Base-by-base conservation (phyloP, 2,329 filamentous ascomycete genomes). In the Aspergillus persii region DNA sequence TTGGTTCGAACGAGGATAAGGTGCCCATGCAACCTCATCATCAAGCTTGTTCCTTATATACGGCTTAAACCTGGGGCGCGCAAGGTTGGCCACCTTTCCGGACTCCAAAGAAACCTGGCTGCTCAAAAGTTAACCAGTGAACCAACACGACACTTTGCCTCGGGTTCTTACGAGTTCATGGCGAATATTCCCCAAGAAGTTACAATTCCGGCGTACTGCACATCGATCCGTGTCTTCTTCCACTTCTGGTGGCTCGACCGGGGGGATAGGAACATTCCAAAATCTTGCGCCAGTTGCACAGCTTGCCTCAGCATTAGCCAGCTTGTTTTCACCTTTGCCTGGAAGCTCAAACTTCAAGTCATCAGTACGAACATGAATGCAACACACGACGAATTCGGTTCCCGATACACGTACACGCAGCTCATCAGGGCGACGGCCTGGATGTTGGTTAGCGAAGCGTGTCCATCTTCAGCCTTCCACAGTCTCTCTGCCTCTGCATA, bases 401-500 rank as follows among this genome's bases (percentile, higher is more conserved):
- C 3, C 8, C 6, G 8, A 12, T 41, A 41, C 12, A 41, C 36
- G n/a, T 41, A 41, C 36, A 41, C 36, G 12, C 36, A 41, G 36
- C 70, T 71, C 69, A 76, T 72, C 27, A 75, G 55, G 18, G 70
- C 64, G 51, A 77, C 62, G 15, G 71, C 74, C 50, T 77, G 75
- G 11, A 76, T 69, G 53, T 72, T 77, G 18, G 71, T 57, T 39
- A 78, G 66, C 3, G 70, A 70, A 15, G 65, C 59, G 9, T 52
- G 64, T 12, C 71, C 75, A 26, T 72, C 71, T 59, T 77, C 73
- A n/a, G 68, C 64, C 44, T 66, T 69, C 69, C 74, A 75, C 23
- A 76, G 60, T 48, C 62, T 64, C 53, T 77, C 70, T 9, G 75
- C 75, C 61, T 77, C 76, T 2, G 58, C 51, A 46, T 71, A 69